phyloP scores from a whole-genome alignment of 2,329 filamentous ascomycete genomes.

The Cercospora citrullina region DNA sequence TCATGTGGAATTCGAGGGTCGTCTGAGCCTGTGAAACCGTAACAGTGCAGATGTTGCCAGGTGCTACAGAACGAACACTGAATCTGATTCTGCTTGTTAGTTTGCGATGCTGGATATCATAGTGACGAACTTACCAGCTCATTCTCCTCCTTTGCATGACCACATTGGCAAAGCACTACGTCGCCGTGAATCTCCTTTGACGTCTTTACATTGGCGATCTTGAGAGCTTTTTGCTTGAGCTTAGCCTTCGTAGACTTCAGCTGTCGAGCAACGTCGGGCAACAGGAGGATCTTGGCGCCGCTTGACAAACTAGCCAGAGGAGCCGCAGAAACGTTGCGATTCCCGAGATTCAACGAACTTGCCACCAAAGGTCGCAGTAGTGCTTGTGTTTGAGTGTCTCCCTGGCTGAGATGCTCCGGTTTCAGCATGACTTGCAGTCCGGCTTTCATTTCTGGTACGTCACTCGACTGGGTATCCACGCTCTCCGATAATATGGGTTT shows the following conservation, averaged over 20 bases:
- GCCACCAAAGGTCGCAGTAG: not conserved
- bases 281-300: conserved; percentile 16
- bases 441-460: conserved; percentile 30
- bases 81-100: conserved; percentile 38
- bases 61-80: conserved; percentile 47
- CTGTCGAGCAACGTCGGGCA: conserved; percentile 16
- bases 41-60: conserved; percentile 51
- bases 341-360: not conserved
- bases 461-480: conserved; percentile 29
- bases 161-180: conserved; percentile 46
- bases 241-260: conserved; percentile 16
- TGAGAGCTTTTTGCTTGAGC: conserved; percentile 23
- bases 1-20: conserved; percentile 44
- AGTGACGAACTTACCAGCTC: conserved; percentile 43
- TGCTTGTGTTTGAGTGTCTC: conserved; percentile 36
- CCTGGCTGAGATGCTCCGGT: conserved; percentile 35
- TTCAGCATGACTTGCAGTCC: conserved; percentile 33
- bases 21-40: conserved; percentile 44
- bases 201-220: conserved; percentile 18
- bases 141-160: conserved; percentile 41
- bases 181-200: conserved; percentile 20
- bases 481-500: conserved; percentile 7
- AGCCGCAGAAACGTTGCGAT: not conserved
- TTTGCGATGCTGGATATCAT: not conserved
- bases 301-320: not conserved